Evolutionary conservation across 805 yeast species (phyloP).

Genomic region (Candida hispaniensis): DNA sequence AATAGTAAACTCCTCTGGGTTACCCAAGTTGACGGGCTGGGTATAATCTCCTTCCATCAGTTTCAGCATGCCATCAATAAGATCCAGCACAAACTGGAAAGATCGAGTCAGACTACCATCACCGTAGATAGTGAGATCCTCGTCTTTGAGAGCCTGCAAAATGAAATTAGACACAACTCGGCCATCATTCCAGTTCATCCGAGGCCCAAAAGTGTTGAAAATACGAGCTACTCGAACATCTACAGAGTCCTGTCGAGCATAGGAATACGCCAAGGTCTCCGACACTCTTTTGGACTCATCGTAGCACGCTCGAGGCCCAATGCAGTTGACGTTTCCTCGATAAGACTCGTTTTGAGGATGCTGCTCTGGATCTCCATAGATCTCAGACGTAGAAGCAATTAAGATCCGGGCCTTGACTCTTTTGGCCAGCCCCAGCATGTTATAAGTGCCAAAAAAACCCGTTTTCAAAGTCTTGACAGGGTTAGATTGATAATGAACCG

Average conservation of each 20-base stretch:
- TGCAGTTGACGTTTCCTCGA: slow-evolving; percentile 24
- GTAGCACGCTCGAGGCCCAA: slow-evolving; percentile 26
- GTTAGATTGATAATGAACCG: slow-evolving; percentile 25
- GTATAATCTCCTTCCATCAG: slow-evolving; percentile 24
- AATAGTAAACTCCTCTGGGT: slow-evolving; percentile 24
- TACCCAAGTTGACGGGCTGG: slow-evolving; percentile 25
- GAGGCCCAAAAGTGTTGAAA: slow-evolving; percentile 25
- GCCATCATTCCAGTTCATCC: slow-evolving; percentile 27
- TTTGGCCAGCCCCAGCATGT: slow-evolving; percentile 26
- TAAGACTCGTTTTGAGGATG: slow-evolving; percentile 25
- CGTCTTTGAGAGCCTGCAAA: slow-evolving; percentile 23
- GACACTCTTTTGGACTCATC: slow-evolving; percentile 26
- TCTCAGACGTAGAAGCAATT: slow-evolving; percentile 25
- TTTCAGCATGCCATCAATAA: slow-evolving; percentile 22
- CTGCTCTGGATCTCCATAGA: slow-evolving; percentile 25
- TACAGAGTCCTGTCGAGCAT: slow-evolving; percentile 22
- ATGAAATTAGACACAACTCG: slow-evolving; percentile 25
- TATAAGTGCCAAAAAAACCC: slow-evolving; percentile 25
- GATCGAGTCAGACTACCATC: slow-evolving; percentile 23
- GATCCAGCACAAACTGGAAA: slow-evolving; percentile 24
- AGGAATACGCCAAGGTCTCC: slow-evolving; percentile 24
- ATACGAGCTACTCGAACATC: slow-evolving; percentile 25
- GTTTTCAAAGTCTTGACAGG: slow-evolving; percentile 26
- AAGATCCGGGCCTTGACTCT: slow-evolving; percentile 25
- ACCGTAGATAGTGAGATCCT: slow-evolving; percentile 24